Evolutionary conservation across 1,284 basidiomycete genomes (phyloP).

Genomic region (Meripilus lineatus): DNA sequence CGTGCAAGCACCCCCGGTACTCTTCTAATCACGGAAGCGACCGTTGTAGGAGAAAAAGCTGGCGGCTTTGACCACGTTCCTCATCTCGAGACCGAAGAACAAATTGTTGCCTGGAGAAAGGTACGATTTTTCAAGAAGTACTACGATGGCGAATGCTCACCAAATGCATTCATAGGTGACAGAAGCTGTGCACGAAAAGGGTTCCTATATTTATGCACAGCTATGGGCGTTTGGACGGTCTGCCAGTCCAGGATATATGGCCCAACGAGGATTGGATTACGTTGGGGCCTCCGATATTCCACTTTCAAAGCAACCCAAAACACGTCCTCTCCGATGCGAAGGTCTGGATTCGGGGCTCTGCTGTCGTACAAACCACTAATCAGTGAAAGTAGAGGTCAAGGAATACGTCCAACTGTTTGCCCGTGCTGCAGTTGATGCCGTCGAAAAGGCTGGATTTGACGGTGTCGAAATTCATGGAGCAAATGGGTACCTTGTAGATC

Average conservation of each 20-base stretch:
- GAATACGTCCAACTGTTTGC: constrained; percentile 19
- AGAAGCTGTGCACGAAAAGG: constrained; percentile 17
- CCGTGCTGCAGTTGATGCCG: constrained; percentile 20
- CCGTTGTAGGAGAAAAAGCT: constrained; percentile 33
- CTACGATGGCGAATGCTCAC: background rate
- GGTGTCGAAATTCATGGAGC: constrained; percentile 28
- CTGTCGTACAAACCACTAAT: no score
- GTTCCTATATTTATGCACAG: constrained; percentile 29
- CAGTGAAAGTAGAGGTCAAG: constrained; percentile 27
- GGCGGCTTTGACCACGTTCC: constrained; percentile 32
- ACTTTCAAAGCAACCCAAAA: background rate
- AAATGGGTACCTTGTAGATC: constrained; percentile 32
- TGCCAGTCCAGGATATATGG: background rate
- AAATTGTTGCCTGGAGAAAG: constrained; percentile 40
- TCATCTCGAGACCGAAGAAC: constrained; percentile 36
- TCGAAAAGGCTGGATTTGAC: constrained; percentile 26
- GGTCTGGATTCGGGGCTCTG: no score
- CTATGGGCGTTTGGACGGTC: constrained; percentile 3
- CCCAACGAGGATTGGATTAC: background rate
- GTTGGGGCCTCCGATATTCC: constrained; percentile 4
- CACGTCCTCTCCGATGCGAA: no score
- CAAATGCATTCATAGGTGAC: constrained; percentile 12
- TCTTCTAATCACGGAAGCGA: constrained; percentile 42
- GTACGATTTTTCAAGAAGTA: constrained; percentile 18
- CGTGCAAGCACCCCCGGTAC: constrained; percentile 36